Evolutionary conservation across 192 early-diverging fungal genomes (phyloP), one percentile per base, ranked within the genome.

Genomic region (Phycomyces blakesleeanus): DNA sequence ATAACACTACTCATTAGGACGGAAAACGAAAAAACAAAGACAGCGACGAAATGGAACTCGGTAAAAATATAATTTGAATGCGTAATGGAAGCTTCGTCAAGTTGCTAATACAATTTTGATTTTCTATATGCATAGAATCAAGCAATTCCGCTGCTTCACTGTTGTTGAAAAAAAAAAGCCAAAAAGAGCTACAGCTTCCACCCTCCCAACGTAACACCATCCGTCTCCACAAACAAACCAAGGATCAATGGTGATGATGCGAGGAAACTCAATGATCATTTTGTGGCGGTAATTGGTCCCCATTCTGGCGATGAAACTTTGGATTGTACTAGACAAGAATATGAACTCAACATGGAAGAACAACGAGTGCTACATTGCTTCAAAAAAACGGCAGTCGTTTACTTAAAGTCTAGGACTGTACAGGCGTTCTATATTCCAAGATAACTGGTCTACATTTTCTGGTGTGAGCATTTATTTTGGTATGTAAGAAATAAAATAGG

Each of bases 1-100:
- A 52, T 52, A 52, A 52, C 51, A 52, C 51, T 52, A 52, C 51
- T 52, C 51, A n/a, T 52, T 52, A 52, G 51, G 51, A 52, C 51
- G 25, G 51, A 52, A 52, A 52, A 52, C 51, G 51, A 52, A 52
- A 52, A 52, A 18, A 52, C 51, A 52, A 52, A 52, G 51, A 52
- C 51, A 52, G 51, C 51, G 51, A 52, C 51, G 20, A 52, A 52
- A 52, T 52, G 51, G 21, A 52, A 52, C 18, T 20, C 21, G 51
- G 20, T 52, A 52, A 52, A 52, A 52, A 20, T 52, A 52, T 52
- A 52, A 52, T 52, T 52, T 52, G 51, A 52, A 52, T 52, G 20
- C 20, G 51, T 52, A 52, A 52, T 52, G 51, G 51, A 52, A 22
- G 51, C 51, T 52, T 52, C 51, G 51, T 22, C 51, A 52, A 52